Evolutionary conservation across 2,329 filamentous ascomycete species (phyloP), one percentile per base, ranked within the genome.

Genomic region (Xenoacremonium recifei): DNA sequence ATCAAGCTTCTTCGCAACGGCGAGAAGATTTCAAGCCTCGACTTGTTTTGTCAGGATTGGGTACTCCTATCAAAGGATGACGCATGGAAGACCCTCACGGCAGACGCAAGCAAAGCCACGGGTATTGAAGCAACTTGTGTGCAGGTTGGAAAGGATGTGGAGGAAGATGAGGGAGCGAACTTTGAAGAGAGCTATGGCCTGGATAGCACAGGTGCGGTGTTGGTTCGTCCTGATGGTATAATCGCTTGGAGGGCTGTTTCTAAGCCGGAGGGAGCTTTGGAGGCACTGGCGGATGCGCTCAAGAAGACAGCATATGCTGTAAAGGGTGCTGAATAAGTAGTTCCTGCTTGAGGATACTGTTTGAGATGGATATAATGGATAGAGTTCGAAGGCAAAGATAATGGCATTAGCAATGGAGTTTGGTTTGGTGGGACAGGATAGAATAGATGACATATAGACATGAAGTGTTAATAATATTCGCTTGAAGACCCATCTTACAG

Each of bases 211-310:
- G 50, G 49, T 2, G 31, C 37, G 18, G 25, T 38, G 0, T 31
- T 53, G 9, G 12, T 53, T 31, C 30, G 49, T 2, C 49, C 50
- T 0, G 50, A 52, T 25, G 49, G 47, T 0, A 43, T 48, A 10
- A 4, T 50, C 20, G 42, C 50, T 4, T 53, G 50, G 49, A 40
- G 44, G 20, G 17, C 7, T 9, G 16, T 18, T 5, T 18, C 17
- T 5, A 34, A 34, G 17, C 5, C 32, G 15, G n/a, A 34, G 11
- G 32, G n/a, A 5, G 15, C 15, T 7, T 9, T 20, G 16, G 32
- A 18, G 5, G 18, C 32, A 6, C 20, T 34, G 16, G 9, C 5
- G 16, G n/a, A 34, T 5, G 32, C 16, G 9, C 17, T 34, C 16
- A 18, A 15, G 16, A 5, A 34, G 32, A 18, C n/a, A n/a, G 5